Percentiles rank a stretch among this genome's conserved stretches.
These are phyloP conservation scores for Candida khao-thaluensis DNA, from an alignment of 805 yeast species.

Conservation along the genomic window DNA sequence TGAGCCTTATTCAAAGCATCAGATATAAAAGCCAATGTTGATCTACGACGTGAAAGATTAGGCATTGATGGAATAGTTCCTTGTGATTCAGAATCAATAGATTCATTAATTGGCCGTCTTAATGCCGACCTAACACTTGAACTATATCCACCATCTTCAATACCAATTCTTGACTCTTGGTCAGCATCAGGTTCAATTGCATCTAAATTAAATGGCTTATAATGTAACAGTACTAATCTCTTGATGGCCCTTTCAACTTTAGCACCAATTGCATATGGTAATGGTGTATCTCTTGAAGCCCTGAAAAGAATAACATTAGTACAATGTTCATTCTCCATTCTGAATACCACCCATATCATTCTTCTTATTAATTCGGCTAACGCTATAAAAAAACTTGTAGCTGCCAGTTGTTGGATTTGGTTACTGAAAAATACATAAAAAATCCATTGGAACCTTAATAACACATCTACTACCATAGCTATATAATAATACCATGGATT, in stretches of 20 bases:
- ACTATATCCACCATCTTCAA: background rate
- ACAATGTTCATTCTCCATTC: slow-evolving; percentile 96
- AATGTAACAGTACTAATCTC: slow-evolving; percentile 34
- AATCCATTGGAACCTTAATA: slow-evolving; percentile 87
- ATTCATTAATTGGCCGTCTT: slow-evolving; percentile 8
- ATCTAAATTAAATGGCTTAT: slow-evolving; percentile 12
- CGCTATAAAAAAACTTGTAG: slow-evolving; percentile 80
- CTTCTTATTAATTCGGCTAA: slow-evolving; percentile 79
- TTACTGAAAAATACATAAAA: slow-evolving; percentile 76
- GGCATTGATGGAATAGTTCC: slow-evolving; percentile 6
- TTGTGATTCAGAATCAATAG: slow-evolving; percentile 13
- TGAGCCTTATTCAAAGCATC: slow-evolving; percentile 72
- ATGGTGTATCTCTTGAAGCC: slow-evolving; percentile 82
- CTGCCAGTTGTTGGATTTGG: slow-evolving; percentile 84
- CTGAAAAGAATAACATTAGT: slow-evolving; percentile 82
- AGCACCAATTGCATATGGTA: slow-evolving; percentile 63
- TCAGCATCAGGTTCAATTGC: background rate
- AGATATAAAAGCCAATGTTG: slow-evolving; percentile 44
- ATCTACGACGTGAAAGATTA: slow-evolving; percentile 5
- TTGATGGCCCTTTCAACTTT: slow-evolving; percentile 38
- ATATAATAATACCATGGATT: slow-evolving; percentile 54
- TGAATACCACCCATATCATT: slow-evolving; percentile 84
- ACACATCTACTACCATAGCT: slow-evolving; percentile 71
- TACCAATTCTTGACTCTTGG: background rate
- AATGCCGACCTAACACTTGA: slow-evolving; percentile 11